Evolutionary conservation across 495 filamentous ascomycete genomes (phyloP), one percentile per base, ranked within the genome.

Genomic region (Achaetomiella virescens): DNA sequence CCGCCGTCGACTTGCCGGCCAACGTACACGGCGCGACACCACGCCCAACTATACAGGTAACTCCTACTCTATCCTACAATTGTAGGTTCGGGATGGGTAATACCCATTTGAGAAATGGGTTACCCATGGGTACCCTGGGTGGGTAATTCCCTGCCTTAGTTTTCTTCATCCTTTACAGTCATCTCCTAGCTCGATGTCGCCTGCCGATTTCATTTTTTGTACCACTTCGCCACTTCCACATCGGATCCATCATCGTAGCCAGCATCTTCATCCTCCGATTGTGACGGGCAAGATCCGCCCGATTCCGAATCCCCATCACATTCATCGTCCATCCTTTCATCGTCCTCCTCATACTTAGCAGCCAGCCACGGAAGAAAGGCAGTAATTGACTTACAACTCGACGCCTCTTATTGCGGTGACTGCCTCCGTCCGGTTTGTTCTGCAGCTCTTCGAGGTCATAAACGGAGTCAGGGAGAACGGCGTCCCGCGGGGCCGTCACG

Each of bases 361-460:
- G 17, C 15, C 24, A 4, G 25, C 27, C 2, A 29, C n/a, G 20
- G 7, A 10, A n/a, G 31, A 14, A n/a, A 8, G 15, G 31, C 27
- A 9, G 27, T 9, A 31, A 18, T n/a, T n/a, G n/a, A 50, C 44
- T 38, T 10, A 35, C 48, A 2, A 58, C 15, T 11, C 33, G 37
- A 45, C 37, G 38, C 40, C 31, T 48, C 49, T 55, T 55, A 7
- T 53, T 55, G n/a, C 6, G 9, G 45, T 17, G 41, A 4, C 37
- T 14, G 5, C 40, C 53, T 14, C 20, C 7, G 9, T 24, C 31
- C 1, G 52, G 48, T 6, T 57, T 65, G 27, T 72, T 71, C 49
- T 66, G 65, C n/a, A 72, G 49, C 52, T 72, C 66, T 41, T 60
- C 54, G 59, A 65, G 52, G 42, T 75, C 68, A 54, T 75, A 75